These are phyloP conservation scores for Bruguiera sexangula DNA, from an alignment of 345 rosid species.

Conservation along the genomic window DNA sequence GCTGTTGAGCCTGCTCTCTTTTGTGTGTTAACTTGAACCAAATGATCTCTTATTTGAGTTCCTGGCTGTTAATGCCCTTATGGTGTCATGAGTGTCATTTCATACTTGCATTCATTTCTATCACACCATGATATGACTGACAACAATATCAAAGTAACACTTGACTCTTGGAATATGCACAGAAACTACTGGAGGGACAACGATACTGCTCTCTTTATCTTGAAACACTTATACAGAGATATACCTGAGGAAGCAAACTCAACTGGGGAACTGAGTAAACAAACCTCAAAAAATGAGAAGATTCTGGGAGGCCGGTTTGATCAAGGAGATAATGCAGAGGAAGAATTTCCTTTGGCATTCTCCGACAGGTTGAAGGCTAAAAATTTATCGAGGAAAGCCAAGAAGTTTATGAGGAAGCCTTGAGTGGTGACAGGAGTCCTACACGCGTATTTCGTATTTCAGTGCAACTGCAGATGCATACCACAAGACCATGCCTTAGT, in stretches of 20 bases:
- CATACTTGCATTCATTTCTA: too few species aligned
- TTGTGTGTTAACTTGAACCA: background rate
- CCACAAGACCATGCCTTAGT: background rate
- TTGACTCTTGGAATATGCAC: conserved; percentile 15
- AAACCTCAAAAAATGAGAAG: conserved; percentile 32
- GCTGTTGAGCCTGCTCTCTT: too few species aligned
- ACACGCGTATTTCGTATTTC: background rate
- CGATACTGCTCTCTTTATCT: conserved; percentile 88
- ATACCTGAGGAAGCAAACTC: conserved; percentile 58
- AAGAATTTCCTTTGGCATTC: conserved; percentile 80
- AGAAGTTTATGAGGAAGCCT: conserved; percentile 36
- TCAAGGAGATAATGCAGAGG: conserved; percentile 46
- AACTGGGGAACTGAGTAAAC: conserved; percentile 23
- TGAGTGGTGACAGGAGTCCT: conserved; percentile 12
- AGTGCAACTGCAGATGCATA: background rate
- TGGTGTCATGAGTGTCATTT: too few species aligned
- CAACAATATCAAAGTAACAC: too few species aligned
- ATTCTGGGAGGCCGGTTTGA: conserved; percentile 42
- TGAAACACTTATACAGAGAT: conserved; percentile 74
- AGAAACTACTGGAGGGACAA: conserved; percentile 98
- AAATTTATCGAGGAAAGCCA: conserved; percentile 62
- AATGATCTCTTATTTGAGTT: too few species aligned
- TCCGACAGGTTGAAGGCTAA: conserved; percentile 42
- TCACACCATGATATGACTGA: too few species aligned
- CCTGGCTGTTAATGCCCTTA: too few species aligned